Evolutionary conservation across 495 filamentous ascomycete species (phyloP).

Genomic region (Lophiotrema nucula): DNA sequence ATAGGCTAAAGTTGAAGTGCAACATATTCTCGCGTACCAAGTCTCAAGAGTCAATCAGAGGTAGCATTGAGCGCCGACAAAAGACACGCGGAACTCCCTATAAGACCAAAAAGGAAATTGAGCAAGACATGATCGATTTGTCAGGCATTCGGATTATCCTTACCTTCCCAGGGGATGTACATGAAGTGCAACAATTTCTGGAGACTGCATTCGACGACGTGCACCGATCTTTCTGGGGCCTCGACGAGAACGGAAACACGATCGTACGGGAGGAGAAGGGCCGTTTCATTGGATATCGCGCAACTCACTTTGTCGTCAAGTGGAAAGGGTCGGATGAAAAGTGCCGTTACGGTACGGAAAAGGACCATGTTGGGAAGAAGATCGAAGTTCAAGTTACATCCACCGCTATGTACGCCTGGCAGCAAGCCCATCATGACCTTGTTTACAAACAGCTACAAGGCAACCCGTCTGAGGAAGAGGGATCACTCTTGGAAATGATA

Average conservation of each 20-base stretch:
- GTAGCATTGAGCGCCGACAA: not conserved
- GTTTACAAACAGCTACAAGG: slow-evolving; percentile 3
- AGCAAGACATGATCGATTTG: not conserved
- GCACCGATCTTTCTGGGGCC: not conserved
- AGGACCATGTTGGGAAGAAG: not conserved
- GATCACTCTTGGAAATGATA: slow-evolving; percentile 2
- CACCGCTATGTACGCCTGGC: not conserved
- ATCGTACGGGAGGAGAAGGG: not conserved
- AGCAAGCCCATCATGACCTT: slow-evolving; percentile 2
- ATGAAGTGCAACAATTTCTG: not conserved
- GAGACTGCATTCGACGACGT: not conserved
- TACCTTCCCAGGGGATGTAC: not conserved
- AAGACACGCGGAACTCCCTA: not conserved
- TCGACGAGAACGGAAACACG: not conserved
- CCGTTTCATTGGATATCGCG: not conserved
- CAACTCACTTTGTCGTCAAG: slow-evolving; percentile 1
- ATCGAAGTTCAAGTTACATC: slow-evolving; percentile 2
- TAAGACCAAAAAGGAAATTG: not conserved
- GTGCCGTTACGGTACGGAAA: not conserved
- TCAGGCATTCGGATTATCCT: not conserved
- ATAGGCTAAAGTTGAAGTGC: not conserved
- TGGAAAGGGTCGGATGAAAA: not conserved
- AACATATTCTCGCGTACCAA: not conserved
- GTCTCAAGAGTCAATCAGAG: not conserved
- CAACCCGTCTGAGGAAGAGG: not conserved